These are phyloP conservation scores for Protomyces arabidopsidicola DNA, from an alignment of 1,139 yeast species.

Conservation along the genomic window DNA sequence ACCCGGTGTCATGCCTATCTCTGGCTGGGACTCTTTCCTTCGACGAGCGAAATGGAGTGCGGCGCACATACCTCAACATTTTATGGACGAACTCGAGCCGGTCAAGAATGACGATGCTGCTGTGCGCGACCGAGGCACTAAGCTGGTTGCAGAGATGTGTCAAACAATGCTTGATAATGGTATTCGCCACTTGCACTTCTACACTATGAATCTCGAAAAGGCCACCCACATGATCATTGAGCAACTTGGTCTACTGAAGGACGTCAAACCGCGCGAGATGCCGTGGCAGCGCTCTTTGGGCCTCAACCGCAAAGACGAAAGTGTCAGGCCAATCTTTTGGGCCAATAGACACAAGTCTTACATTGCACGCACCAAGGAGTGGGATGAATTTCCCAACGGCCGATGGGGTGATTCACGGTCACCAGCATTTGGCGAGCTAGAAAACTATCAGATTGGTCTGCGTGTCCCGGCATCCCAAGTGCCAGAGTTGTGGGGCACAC, in stretches of 20 bases:
- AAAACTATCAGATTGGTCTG: conserved; percentile 53
- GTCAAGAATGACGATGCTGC: conserved; percentile 84
- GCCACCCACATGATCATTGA: conserved; percentile 87
- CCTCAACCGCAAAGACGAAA: conserved; percentile 73
- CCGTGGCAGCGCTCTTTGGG: conserved; percentile 92
- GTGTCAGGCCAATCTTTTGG: conserved; percentile 95
- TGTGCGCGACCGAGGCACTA: conserved; percentile 82
- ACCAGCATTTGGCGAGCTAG: conserved; percentile 89
- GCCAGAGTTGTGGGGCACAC: conserved; percentile 81
- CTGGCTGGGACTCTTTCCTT: conserved; percentile 84
- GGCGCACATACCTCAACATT: conserved; percentile 69
- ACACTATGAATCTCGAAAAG: conserved; percentile 92
- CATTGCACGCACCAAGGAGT: conserved; percentile 80
- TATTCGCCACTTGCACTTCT: conserved; percentile 84
- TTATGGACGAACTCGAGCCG: conserved; percentile 67
- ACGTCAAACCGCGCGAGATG: conserved; percentile 40
- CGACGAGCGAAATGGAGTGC: conserved; percentile 95
- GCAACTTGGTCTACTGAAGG: conserved; percentile 50
- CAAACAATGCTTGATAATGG: conserved; percentile 64
- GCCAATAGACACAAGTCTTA: conserved; percentile 88
- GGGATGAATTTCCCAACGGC: conserved; percentile 96
- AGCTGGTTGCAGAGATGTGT: conserved; percentile 81
- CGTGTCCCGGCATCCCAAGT: conserved; percentile 56
- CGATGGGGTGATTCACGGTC: conserved; percentile 93
- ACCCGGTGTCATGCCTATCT: conserved; percentile 98